phyloP scores from a whole-genome alignment of 1,139 yeast genomes.

The Spencermartinsiella ligniputridi region DNA sequence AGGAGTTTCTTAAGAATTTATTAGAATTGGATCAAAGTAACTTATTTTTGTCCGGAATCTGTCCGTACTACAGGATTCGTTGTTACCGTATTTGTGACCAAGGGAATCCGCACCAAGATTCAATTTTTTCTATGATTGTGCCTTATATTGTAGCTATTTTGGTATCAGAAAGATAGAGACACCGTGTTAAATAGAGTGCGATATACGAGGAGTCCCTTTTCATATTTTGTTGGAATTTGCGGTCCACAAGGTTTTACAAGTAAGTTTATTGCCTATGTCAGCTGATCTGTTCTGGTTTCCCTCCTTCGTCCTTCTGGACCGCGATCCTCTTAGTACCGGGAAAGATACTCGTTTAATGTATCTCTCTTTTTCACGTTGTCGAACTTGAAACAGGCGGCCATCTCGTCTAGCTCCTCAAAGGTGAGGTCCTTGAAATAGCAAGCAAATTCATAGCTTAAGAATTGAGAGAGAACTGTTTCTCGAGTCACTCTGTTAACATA shows the following conservation, averaged over 20 bases:
- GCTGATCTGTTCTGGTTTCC: background rate
- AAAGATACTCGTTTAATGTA: constrained; percentile 38
- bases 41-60: no score
- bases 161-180: no score
- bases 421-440: constrained; percentile 38
- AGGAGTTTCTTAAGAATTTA: no score
- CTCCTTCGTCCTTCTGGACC: background rate
- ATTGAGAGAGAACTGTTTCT: constrained; percentile 41
- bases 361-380: constrained; percentile 40
- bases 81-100: no score
- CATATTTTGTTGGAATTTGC: background rate
- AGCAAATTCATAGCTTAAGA: constrained; percentile 42
- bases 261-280: background rate
- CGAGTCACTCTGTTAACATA: constrained; percentile 39
- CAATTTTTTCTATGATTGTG: no score
- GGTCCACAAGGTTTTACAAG: no score
- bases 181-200: no score
- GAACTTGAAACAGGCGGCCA: constrained; percentile 44
- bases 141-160: no score
- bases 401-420: constrained; percentile 42
- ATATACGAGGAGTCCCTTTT: no score
- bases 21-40: no score
- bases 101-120: no score
- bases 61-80: no score
- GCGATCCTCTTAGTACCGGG: constrained; percentile 19